Conservation (phyloP, 805 yeast species). For the Candida boleticola region DNA sequence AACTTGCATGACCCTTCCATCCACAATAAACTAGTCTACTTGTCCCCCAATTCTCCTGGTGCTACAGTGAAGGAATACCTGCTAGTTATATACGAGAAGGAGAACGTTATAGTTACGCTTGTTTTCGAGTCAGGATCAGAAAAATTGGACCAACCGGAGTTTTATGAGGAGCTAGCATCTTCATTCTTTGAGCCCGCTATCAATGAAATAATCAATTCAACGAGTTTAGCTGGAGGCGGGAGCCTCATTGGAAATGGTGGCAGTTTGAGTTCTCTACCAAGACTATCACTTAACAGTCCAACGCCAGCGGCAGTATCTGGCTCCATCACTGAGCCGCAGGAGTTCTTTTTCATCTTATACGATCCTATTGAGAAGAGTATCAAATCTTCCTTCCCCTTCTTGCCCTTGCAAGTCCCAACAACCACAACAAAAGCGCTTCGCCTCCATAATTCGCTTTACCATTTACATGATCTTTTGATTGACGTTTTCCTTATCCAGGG, state of each 20-base stretch:
- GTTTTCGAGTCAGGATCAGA: slow-evolving; percentile 28
- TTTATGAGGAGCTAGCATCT: slow-evolving; percentile 20
- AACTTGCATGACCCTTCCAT: slow-evolving; percentile 11
- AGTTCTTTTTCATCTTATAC: slow-evolving; percentile 37
- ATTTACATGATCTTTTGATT: slow-evolving; percentile 37
- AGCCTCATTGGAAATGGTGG: slow-evolving; percentile 13
- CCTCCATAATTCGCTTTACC: slow-evolving; percentile 26
- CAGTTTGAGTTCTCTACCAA: slow-evolving; percentile 15
- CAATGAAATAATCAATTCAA: slow-evolving; percentile 19
- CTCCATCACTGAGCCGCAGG: slow-evolving; percentile 8
- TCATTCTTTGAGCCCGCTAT: slow-evolving; percentile 18
- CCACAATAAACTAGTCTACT: slow-evolving; percentile 24
- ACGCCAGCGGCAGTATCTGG: background rate
- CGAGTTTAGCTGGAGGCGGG: slow-evolving; percentile 13
- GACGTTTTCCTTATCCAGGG: slow-evolving; percentile 27
- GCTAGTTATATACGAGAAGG: slow-evolving; percentile 27
- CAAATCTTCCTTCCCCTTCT: slow-evolving; percentile 37
- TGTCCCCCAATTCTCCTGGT: slow-evolving; percentile 10
- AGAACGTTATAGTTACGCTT: slow-evolving; percentile 21
- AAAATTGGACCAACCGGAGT: slow-evolving; percentile 19
- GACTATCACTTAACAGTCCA: background rate
- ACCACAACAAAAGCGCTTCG: slow-evolving; percentile 2
- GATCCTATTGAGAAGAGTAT: slow-evolving; percentile 22
- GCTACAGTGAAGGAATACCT: slow-evolving; percentile 19
- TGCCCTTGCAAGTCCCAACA: slow-evolving; percentile 18